Evolutionary conservation across 2,329 filamentous ascomycete genomes (phyloP).

Genomic region (Exserohilum turcica): DNA sequence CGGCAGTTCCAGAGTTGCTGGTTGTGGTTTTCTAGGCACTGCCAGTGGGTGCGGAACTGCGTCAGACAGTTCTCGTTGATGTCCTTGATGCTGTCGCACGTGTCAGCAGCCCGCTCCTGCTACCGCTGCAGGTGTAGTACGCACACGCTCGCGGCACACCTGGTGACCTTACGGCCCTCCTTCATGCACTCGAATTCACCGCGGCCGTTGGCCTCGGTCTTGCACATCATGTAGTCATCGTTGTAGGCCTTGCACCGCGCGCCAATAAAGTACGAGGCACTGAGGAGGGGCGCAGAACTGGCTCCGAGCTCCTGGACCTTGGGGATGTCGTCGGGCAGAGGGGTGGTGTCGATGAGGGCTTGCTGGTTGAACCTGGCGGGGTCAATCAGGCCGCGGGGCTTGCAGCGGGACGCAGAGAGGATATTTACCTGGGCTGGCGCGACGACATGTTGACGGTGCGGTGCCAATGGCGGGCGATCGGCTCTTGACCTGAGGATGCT

Average conservation of each 20-base stretch:
- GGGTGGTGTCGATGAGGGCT: conserved; percentile 92
- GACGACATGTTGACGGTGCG: conserved; percentile 61
- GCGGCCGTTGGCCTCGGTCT: conserved; percentile 86
- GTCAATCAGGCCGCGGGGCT: conserved; percentile 28
- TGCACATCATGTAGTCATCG: conserved; percentile 99
- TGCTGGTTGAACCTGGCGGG: conserved; percentile 84
- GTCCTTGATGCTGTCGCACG: conserved; percentile 74
- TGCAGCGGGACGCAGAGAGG: conserved; percentile 9
- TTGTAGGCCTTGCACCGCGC: conserved; percentile 94
- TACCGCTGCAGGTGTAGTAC: conserved; percentile 7
- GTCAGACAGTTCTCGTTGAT: conserved; percentile 93
- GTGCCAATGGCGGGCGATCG: conserved; percentile 46
- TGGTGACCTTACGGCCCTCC: conserved; percentile 93
- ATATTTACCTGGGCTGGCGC: conserved; percentile 62
- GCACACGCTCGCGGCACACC: conserved; percentile 95
- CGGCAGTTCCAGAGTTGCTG: conserved; percentile 97
- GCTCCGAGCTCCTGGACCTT: conserved; percentile 92
- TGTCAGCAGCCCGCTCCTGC: conserved; percentile 11
- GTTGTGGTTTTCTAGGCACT: conserved; percentile 96
- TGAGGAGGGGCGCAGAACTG: conserved; percentile 88
- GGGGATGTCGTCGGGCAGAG: conserved; percentile 88
- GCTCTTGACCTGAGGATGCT: conserved; percentile 33
- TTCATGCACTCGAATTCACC: conserved; percentile 95
- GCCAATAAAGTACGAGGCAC: conserved; percentile 95
- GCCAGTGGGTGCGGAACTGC: conserved; percentile 92